phyloP scores from a whole-genome alignment of 768 basidiomycete genomes.

The Calvatia gigantea region DNA sequence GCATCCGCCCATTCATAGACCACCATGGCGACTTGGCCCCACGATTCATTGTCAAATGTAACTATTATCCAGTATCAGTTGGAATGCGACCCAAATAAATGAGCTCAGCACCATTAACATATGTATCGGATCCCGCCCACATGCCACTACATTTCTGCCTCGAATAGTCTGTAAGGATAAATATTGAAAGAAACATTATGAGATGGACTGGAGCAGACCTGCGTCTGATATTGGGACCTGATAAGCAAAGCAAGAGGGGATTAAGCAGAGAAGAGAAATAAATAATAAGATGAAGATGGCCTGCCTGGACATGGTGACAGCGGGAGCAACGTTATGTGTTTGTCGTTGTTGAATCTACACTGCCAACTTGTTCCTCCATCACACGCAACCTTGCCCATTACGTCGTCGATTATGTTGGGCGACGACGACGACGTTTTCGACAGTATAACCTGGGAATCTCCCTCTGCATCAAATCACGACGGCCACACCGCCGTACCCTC shows the following conservation, averaged over 20 bases:
- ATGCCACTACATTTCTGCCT: slow-evolving; percentile 95
- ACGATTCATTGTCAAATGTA: slow-evolving; percentile 71
- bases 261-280: slow-evolving; percentile 27
- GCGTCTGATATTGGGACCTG: slow-evolving; percentile 67
- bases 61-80: slow-evolving; percentile 36
- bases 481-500: slow-evolving; percentile 37
- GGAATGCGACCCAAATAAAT: neutral
- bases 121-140: slow-evolving; percentile 78
- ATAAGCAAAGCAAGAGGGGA: slow-evolving; percentile 43
- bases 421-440: slow-evolving; percentile 91
- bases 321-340: slow-evolving; percentile 26
- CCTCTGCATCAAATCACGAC: slow-evolving; percentile 52
- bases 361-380: neutral
- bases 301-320: slow-evolving; percentile 21
- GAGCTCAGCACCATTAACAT: slow-evolving; percentile 72
- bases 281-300: slow-evolving; percentile 18
- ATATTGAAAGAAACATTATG: slow-evolving; percentile 5
- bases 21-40: slow-evolving; percentile 92
- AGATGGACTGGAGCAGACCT: slow-evolving; percentile 26
- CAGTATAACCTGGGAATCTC: slow-evolving; percentile 88
- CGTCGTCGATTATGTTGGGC: slow-evolving; percentile 56
- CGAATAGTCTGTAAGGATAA: slow-evolving; percentile 60
- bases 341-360: slow-evolving; percentile 31
- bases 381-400: slow-evolving; percentile 6
- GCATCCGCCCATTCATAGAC: slow-evolving; percentile 96